A percentile compares a stretch with the other conserved stretches of the same genome.
Conservation (phyloP, 2,329 filamentous ascomycete genomes). For the Diplodia intermedia region DNA sequence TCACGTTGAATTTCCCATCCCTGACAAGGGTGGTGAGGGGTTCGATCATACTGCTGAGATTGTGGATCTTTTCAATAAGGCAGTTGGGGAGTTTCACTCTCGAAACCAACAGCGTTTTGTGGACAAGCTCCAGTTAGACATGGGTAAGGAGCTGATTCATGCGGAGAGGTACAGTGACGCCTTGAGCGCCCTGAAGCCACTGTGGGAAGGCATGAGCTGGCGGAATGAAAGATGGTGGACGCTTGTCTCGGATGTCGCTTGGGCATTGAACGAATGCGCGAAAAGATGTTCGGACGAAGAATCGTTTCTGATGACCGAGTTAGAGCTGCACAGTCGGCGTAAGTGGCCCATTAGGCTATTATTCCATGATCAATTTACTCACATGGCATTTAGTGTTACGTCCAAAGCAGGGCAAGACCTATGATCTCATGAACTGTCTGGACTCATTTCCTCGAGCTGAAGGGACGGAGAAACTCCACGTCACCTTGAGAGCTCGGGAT, state of each 20-base stretch:
- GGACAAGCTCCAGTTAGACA: conserved; percentile 62
- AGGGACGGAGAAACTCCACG: conserved; percentile 51
- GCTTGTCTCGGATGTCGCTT: conserved; percentile 61
- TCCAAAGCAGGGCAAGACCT: conserved; percentile 45
- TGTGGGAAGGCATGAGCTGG: conserved; percentile 66
- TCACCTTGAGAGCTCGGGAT: conserved; percentile 57
- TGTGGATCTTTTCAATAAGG: conserved; percentile 54
- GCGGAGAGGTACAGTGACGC: conserved; percentile 60
- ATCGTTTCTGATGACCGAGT: conserved; percentile 60
- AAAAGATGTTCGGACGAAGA: conserved; percentile 54
- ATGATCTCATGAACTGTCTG: conserved; percentile 58
- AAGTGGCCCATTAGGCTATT: conserved; percentile 18
- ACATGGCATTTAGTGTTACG: conserved; percentile 40
- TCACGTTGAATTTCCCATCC: conserved; percentile 59
- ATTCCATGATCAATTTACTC: conserved; percentile 29
- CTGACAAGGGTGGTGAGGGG: conserved; percentile 48
- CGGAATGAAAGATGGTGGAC: conserved; percentile 66
- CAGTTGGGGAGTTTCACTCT: conserved; percentile 59
- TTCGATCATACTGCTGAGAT: conserved; percentile 62
- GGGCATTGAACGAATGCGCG: conserved; percentile 62
- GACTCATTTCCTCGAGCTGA: conserved; percentile 44
- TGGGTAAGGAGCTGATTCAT: conserved; percentile 61
- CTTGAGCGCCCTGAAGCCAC: conserved; percentile 56
- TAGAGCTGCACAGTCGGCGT: conserved; percentile 59
- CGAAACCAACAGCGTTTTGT: conserved; percentile 61